Conservation (phyloP, 1,284 basidiomycete genomes). For the Melampsora americana region DNA sequence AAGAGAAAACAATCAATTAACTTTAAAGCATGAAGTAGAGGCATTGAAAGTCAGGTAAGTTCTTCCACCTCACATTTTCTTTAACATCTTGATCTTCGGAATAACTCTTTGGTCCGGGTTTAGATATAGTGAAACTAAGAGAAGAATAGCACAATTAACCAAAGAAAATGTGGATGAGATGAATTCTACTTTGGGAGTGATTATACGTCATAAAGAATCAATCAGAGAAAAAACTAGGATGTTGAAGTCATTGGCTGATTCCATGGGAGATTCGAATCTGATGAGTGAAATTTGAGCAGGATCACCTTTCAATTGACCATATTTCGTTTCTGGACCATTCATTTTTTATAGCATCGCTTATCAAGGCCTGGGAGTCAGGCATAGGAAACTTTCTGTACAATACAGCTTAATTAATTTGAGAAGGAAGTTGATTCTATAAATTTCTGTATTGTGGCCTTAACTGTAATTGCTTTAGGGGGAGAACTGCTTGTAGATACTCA, state of each 20-base stretch:
- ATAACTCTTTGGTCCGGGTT: neutral
- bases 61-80: neutral
- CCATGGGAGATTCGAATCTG: constrained; percentile 16
- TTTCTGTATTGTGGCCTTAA: no score
- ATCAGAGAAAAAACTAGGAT: constrained; percentile 23
- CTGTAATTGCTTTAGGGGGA: no score
- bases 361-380: no score
- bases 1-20: constrained; percentile 12
- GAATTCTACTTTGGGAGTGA: constrained; percentile 28
- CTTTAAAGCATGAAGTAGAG: constrained; percentile 29
- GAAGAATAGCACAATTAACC: constrained; percentile 18
- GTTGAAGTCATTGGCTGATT: constrained; percentile 23
- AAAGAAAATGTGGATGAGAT: constrained; percentile 42
- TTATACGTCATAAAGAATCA: constrained; percentile 21
- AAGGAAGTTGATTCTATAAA: no score
- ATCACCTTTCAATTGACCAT: no score
- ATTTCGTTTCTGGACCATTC: no score
- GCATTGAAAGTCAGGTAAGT: constrained; percentile 31
- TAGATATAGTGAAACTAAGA: constrained; percentile 29
- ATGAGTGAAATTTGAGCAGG: no score
- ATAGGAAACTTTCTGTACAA: no score
- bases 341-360: no score
- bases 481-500: no score
- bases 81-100: neutral
- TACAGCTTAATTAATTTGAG: no score